Evolutionary conservation across 192 early-diverging fungal species (phyloP).

Genomic region (Linnemannia exigua): DNA sequence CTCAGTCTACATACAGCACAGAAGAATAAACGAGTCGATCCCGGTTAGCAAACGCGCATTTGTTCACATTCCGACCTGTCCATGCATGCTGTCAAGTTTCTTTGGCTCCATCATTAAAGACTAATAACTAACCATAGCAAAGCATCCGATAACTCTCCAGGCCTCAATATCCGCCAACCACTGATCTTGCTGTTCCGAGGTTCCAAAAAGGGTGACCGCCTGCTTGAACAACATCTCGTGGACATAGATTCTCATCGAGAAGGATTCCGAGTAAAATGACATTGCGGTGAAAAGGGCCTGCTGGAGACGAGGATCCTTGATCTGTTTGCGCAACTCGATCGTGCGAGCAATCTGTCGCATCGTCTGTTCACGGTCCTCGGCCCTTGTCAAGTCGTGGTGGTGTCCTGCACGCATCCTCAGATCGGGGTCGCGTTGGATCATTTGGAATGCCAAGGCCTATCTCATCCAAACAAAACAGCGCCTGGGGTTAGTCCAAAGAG

Average conservation of each 20-base stretch:
- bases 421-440: conserved; percentile 67
- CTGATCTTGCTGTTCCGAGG: conserved; percentile 61
- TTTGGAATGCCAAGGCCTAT: conserved; percentile 56
- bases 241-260: conserved; percentile 71
- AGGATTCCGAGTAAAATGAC: conserved; percentile 64
- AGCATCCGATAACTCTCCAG: conserved; percentile 68
- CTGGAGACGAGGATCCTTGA: conserved; percentile 45
- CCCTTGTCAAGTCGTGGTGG: conserved; percentile 58
- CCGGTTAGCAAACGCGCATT: too few species aligned
- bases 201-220: conserved; percentile 65
- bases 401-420: conserved; percentile 56
- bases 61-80: neutral
- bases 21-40: neutral
- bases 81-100: neutral
- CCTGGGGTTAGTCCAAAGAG: neutral
- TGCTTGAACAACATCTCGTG: conserved; percentile 67
- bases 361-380: conserved; percentile 66
- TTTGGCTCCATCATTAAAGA: neutral
- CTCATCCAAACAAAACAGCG: neutral
- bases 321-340: conserved; percentile 29
- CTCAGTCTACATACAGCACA: conserved; percentile 63
- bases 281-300: conserved; percentile 51
- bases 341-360: conserved; percentile 65
- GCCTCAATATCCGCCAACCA: conserved; percentile 65
- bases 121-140: conserved; percentile 65